Base-by-base conservation (phyloP, 108 stramenopile genomes). In the Mayamaea pseudoterrestris region DNA sequence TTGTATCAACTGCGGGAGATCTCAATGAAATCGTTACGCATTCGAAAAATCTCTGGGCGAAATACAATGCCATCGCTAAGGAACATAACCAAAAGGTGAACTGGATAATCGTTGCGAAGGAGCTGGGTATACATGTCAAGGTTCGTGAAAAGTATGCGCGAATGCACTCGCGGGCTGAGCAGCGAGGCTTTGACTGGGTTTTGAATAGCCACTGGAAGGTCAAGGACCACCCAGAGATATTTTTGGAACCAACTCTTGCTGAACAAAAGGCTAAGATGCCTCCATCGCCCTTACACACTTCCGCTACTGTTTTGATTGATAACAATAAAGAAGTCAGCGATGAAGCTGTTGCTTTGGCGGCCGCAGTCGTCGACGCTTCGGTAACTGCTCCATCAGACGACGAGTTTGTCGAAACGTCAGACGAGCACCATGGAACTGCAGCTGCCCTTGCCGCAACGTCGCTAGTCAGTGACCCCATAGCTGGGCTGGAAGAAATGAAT, bases 21-120 rank as follows among this genome's bases (percentile, higher is more conserved):
- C 44, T 86, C 25, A 51, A 86, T 47, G 66, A 71, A 31, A 86
- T 86, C 46, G 79, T 80, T 17, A 71, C 79, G 2, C 77, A 81
- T 39, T 78, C 84, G 13, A 78, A 86, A 41, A 78, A 76, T 54
- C 39, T 86, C n/a, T 86, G 80, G 79, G 69, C 74, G 21, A 86
- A 81, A 52, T 86, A 86, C 58, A 86, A 79, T 54, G 80, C 79
- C 7, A 79, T 81, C 41, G 84, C 84, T 21, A 81, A 79, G 47
- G 84, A 81, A 57, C 84, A 86, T 56, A 86, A 86, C 44, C 77
- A 81, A 60, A 78, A 73, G 40, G 80, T 86, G 39, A 86, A 81
- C 36, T 86, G 84, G 84, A 67, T 71, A 27, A 78, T 75, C 0
- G 80, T 86, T 22, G 71, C 84, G 17, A 75, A 76, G 32, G 84